These are phyloP conservation scores for Lobosporangium transversale DNA, from an alignment of 192 early-diverging fungal species.

Conservation along the genomic window DNA sequence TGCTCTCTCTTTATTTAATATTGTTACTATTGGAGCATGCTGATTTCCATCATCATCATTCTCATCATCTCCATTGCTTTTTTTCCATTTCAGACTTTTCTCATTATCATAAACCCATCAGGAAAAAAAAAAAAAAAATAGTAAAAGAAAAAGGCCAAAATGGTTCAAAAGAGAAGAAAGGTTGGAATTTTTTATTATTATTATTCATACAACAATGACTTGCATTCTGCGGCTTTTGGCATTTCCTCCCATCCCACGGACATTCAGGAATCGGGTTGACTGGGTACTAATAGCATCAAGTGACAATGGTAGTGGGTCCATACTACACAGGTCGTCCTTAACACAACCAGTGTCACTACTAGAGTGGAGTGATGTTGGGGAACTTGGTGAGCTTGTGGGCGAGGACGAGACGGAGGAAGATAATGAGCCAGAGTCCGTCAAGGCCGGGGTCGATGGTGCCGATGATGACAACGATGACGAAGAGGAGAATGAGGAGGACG, in stretches of 20 bases:
- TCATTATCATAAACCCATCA: too few relatives aligned
- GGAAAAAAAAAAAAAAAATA: conserved; percentile 4
- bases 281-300: conserved; percentile 15
- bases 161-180: too few relatives aligned
- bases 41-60: too few relatives aligned
- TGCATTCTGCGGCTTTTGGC: conserved; percentile 40
- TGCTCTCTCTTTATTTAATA: too few relatives aligned
- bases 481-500: conserved; percentile 5
- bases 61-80: too few relatives aligned
- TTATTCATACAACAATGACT: conserved; percentile 30
- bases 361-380: conserved; percentile 16
- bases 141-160: conserved; percentile 1
- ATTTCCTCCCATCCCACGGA: conserved; percentile 42
- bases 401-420: conserved; percentile 18
- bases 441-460: conserved; percentile 29
- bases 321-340: conserved; percentile 15
- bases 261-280: conserved; percentile 29
- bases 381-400: conserved; percentile 22
- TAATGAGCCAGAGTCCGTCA: conserved; percentile 19
- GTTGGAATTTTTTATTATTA: too few relatives aligned
- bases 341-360: neutral
- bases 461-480: conserved; percentile 13
- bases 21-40: too few relatives aligned
- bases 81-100: too few relatives aligned
- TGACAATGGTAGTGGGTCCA: conserved; percentile 16